Evolutionary conservation across 139 green algal genomes (phyloP).

Genomic region (Asterochloris erici): DNA sequence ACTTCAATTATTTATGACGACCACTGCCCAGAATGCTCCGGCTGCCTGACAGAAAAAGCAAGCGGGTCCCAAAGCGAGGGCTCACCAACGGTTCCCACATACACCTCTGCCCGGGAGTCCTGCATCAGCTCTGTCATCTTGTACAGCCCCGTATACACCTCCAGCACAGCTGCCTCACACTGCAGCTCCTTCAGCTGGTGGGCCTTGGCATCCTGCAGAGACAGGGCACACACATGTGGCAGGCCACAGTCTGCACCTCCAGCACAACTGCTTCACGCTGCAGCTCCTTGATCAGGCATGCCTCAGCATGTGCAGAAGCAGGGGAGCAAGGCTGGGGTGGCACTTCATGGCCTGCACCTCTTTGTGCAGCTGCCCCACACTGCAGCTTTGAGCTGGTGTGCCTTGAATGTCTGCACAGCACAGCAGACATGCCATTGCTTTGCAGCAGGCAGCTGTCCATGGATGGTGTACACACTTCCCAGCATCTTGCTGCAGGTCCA

Average conservation of each 20-base stretch:
- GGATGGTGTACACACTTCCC: too few species aligned
- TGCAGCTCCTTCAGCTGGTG: slow-evolving; percentile 17
- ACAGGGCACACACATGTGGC: neutral
- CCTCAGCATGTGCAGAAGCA: neutral
- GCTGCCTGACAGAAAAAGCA: too few species aligned
- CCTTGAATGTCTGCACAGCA: too few species aligned
- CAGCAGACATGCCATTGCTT: too few species aligned
- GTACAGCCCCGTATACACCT: slow-evolving; percentile 8
- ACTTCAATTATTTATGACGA: too few species aligned
- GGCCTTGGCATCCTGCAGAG: neutral
- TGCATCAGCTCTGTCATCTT: slow-evolving; percentile 10
- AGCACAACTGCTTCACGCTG: neutral
- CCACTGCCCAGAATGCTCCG: too few species aligned
- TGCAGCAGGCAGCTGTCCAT: too few species aligned
- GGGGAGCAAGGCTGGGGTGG: neutral
- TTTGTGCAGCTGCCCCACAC: neutral
- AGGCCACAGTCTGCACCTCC: neutral
- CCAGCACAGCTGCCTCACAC: slow-evolving; percentile 10
- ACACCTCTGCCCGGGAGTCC: slow-evolving; percentile 4
- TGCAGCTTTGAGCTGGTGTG: too few species aligned
- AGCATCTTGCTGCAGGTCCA: too few species aligned
- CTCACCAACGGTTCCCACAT: slow-evolving; percentile 1
- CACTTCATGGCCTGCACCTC: neutral
- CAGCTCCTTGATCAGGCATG: too few species aligned
- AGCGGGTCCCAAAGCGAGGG: neutral